These are phyloP conservation scores for Waltiozyma sp. DNA, from an alignment of 1,139 yeast species.

Conservation along the genomic window DNA sequence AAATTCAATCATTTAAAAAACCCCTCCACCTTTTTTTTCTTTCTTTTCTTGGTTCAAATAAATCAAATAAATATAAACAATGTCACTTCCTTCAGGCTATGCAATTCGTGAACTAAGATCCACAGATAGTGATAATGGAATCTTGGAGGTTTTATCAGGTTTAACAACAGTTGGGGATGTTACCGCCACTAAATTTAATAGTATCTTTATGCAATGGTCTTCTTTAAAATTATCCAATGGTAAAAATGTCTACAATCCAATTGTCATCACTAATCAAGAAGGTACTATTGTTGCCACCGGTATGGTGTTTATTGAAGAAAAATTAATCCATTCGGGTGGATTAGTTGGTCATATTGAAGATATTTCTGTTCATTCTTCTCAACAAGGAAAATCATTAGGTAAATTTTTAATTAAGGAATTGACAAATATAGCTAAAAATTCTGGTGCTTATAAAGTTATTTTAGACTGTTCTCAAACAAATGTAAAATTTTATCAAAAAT, in stretches of 20 bases:
- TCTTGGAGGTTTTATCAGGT: constrained; percentile 37
- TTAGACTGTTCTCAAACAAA: constrained; percentile 81
- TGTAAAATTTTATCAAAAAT: constrained; percentile 79
- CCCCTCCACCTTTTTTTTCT: no score
- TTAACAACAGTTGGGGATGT: constrained; percentile 60
- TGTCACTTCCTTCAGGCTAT: constrained; percentile 38
- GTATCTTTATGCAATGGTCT: constrained; percentile 39
- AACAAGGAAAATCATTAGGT: constrained; percentile 83
- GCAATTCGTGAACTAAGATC: constrained; percentile 35
- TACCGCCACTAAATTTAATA: constrained; percentile 29
- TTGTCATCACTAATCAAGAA: constrained; percentile 42
- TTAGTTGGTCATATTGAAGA: constrained; percentile 92
- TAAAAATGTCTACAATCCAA: constrained; percentile 40
- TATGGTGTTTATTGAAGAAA: constrained; percentile 45
- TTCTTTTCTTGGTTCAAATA: no score
- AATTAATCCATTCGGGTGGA: constrained; percentile 69
- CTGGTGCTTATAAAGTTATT: constrained; percentile 80
- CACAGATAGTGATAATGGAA: constrained; percentile 38
- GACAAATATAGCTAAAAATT: constrained; percentile 42
- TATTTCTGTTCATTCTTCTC: constrained; percentile 63
- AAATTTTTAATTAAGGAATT: constrained; percentile 50
- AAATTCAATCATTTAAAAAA: no score
- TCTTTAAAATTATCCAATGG: constrained; percentile 18
- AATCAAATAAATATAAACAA: not conserved
- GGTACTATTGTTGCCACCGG: constrained; percentile 35